phyloP scores from a whole-genome alignment of 1,139 yeast genomes.

The Magnusiomyces ingens region DNA sequence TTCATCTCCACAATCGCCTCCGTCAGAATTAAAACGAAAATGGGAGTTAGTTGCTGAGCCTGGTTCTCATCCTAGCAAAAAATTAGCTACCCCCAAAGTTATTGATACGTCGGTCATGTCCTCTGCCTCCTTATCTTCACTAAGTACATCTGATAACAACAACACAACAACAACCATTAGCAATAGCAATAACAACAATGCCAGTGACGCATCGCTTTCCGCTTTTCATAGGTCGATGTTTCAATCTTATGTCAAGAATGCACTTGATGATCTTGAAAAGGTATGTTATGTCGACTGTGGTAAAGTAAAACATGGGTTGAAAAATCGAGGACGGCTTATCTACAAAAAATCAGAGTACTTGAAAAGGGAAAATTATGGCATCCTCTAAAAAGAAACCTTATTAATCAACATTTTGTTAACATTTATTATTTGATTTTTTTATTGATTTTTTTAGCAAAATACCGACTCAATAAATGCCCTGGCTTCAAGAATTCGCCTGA shows the following conservation, averaged over 20 bases:
- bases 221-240: slow-evolving; percentile 37
- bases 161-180: neutral
- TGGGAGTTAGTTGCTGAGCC: neutral
- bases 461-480: slow-evolving; percentile 40
- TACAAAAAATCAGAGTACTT: too few relatives aligned
- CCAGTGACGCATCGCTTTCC: slow-evolving; percentile 1
- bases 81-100: neutral
- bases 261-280: slow-evolving; percentile 60
- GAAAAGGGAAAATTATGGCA: too few relatives aligned
- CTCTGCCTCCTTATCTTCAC: neutral
- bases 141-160: too few relatives aligned
- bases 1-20: neutral
- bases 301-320: too few relatives aligned
- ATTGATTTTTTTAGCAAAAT: slow-evolving; percentile 30
- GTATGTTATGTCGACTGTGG: slow-evolving; percentile 32
- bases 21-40: slow-evolving; percentile 1
- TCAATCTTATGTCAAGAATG: slow-evolving; percentile 56
- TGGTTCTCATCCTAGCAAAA: neutral
- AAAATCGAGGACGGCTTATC: too few relatives aligned
- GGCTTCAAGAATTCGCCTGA: slow-evolving; percentile 41
- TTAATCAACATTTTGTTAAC: too few relatives aligned
- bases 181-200: too few relatives aligned
- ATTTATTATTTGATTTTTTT: neutral
- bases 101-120: neutral
- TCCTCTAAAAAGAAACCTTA: too few relatives aligned